Percentiles rank a stretch among this genome's conserved stretches.
These are phyloP conservation scores for Camelina neglecta DNA, from an alignment of 345 rosid species.

Conservation along the genomic window DNA sequence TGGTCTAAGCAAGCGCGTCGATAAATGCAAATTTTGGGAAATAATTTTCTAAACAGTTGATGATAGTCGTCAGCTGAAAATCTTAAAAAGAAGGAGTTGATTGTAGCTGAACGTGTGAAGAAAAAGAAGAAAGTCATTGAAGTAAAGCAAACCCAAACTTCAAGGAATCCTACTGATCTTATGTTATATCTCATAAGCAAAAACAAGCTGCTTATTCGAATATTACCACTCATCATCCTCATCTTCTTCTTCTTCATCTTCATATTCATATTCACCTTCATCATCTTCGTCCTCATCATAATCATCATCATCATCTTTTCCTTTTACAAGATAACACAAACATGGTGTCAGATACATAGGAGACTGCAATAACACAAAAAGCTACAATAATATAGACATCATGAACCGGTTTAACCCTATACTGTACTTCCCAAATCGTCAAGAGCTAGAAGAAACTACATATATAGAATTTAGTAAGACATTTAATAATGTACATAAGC, in stretches of 20 bases:
- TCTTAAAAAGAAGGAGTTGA: no score
- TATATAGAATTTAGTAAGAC: neutral
- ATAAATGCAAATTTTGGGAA: no score
- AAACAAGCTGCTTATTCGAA: neutral
- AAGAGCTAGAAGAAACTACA: neutral
- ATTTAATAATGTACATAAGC: neutral
- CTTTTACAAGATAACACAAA: neutral
- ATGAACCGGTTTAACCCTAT: neutral
- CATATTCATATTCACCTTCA: neutral
- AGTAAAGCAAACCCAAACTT: neutral
- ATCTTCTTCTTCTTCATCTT: neutral
- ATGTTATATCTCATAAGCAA: neutral
- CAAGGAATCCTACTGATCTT: neutral
- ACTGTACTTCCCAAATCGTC: neutral
- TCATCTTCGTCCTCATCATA: neutral
- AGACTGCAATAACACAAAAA: neutral
- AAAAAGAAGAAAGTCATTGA: no score
- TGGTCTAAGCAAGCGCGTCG: no score
- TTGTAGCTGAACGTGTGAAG: no score
- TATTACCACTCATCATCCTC: neutral
- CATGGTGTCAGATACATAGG: neutral
- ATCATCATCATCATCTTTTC: neutral
- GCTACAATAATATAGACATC: neutral
- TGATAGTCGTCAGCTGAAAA: no score
- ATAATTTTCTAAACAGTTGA: no score